Base-by-base conservation (phyloP, 2,329 filamentous ascomycete genomes). In the Lasiodiplodia sp. region DNA sequence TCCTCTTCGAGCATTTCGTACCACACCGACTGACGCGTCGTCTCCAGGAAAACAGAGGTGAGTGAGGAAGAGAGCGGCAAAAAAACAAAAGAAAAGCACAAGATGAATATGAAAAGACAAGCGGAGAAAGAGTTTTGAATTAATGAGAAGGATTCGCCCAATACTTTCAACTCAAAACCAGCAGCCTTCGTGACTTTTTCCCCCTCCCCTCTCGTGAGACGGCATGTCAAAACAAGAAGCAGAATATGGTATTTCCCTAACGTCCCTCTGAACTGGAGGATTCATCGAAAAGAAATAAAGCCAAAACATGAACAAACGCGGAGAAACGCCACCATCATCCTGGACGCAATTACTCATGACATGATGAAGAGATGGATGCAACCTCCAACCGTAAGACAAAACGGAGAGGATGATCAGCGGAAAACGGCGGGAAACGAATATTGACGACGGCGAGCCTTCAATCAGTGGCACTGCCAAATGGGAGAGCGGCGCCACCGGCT, bases 221-320 rank as follows among this genome's bases (percentile, higher is more conserved):
- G 25, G 40, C 58, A 23, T 63, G 58, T 51, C 16, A 44, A 47
- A 51, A 63, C 58, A 60, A 49, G 58, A 49, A 49, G 58, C 58
- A 63, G 40, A 63, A 51, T 51, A 34, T 63, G 58, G 58, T 63
- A 63, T 63, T 63, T 63, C 58, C 58, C 58, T 63, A 63, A 49
- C 25, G 40, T 28, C 28, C 58, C 58, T 49, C 58, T 16, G 40
- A 51, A 63, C n/a, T 37, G 12, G 25, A 40, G 55, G 55, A 57
- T 34, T 11, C 44, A 47, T 47, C 2, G 57, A 31, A 28, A 60
- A 51, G 23, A 62, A 44, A 28, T 18, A 12, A 60, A 60, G 38
- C 8, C 12, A 58, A 25, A 21, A 49, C 21, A 62, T 21, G 28
- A 62, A 23, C 37, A 16, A 38, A 47, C 40, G 16, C 25, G n/a